Conservation (phyloP, 192 early-diverging fungal genomes). For the Helicostylum pulchrum region DNA sequence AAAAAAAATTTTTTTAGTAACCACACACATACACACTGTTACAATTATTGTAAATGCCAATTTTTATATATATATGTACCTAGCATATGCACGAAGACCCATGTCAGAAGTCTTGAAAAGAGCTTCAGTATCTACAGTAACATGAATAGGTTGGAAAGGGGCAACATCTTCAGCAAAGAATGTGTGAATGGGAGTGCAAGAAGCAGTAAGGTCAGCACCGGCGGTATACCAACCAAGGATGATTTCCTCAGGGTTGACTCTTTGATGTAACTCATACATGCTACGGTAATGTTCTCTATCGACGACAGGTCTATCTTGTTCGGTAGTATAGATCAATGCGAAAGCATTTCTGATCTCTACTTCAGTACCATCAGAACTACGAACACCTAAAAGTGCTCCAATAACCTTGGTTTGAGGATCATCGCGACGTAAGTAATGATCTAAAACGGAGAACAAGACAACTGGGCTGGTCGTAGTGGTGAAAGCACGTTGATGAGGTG, state of each 20-base stretch:
- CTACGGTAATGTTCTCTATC: constrained; percentile 87
- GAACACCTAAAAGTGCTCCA: constrained; percentile 86
- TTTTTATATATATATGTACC: constrained; percentile 32
- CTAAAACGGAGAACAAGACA: constrained; percentile 88
- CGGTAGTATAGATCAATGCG: constrained; percentile 76
- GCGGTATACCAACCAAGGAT: constrained; percentile 95
- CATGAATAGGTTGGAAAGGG: constrained; percentile 74
- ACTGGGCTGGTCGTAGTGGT: constrained; percentile 69
- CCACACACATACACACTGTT: too few species aligned
- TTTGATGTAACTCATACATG: constrained; percentile 87
- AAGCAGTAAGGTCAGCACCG: constrained; percentile 61
- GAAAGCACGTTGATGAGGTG: constrained; percentile 49
- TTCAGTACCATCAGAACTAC: constrained; percentile 83
- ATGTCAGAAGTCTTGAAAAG: constrained; percentile 55
- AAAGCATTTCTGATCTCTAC: constrained; percentile 90
- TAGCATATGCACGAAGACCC: constrained; percentile 69
- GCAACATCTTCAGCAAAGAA: constrained; percentile 76
- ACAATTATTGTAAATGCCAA: background rate
- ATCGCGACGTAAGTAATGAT: constrained; percentile 86
- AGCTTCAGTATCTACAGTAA: constrained; percentile 84
- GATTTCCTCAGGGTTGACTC: constrained; percentile 84
- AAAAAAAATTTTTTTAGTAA: background rate
- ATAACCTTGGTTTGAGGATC: constrained; percentile 81
- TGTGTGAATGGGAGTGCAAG: constrained; percentile 74
- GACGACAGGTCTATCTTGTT: constrained; percentile 61